These are phyloP conservation scores for Steccherinum ochraceum DNA, from an alignment of 768 basidiomycete genomes.

Conservation along the genomic window DNA sequence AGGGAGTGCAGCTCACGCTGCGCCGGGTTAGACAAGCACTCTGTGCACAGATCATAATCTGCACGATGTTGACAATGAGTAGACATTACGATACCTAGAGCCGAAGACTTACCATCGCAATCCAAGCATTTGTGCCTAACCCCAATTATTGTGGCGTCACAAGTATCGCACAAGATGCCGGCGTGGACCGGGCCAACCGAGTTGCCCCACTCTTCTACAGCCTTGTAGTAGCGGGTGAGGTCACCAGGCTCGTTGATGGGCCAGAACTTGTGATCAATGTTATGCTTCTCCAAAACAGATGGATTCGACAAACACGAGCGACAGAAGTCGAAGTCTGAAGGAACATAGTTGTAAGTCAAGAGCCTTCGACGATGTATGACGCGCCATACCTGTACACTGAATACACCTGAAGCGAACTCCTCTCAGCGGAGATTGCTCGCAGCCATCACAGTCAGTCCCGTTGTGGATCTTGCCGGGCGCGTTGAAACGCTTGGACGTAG, in stretches of 20 bases:
- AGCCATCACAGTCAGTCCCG: slow-evolving; percentile 45
- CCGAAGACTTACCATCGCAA: slow-evolving; percentile 36
- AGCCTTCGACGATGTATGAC: background rate
- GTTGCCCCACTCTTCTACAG: background rate
- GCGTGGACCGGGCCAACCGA: slow-evolving; percentile 29
- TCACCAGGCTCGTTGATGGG: slow-evolving; percentile 11
- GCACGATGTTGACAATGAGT: background rate
- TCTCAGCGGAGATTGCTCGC: slow-evolving; percentile 40
- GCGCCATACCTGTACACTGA: slow-evolving; percentile 41
- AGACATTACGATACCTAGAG: background rate
- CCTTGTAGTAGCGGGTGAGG: no score
- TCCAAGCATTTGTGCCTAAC: slow-evolving; percentile 77
- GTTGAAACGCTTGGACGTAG: background rate
- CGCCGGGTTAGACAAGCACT: slow-evolving; percentile 39
- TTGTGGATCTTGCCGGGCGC: slow-evolving; percentile 1
- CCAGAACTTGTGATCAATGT: slow-evolving; percentile 15
- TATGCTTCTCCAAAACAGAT: slow-evolving; percentile 6
- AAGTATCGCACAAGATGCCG: slow-evolving; percentile 62
- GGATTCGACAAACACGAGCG: slow-evolving; percentile 11
- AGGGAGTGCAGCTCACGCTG: slow-evolving; percentile 4
- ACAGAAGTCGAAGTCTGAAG: slow-evolving; percentile 18
- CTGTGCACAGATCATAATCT: slow-evolving; percentile 72
- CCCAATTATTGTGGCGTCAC: slow-evolving; percentile 51
- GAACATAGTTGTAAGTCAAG: background rate
- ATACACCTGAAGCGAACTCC: slow-evolving; percentile 78